These are phyloP conservation scores for Hericium alpestre DNA, from an alignment of 768 basidiomycete genomes.

Conservation along the genomic window DNA sequence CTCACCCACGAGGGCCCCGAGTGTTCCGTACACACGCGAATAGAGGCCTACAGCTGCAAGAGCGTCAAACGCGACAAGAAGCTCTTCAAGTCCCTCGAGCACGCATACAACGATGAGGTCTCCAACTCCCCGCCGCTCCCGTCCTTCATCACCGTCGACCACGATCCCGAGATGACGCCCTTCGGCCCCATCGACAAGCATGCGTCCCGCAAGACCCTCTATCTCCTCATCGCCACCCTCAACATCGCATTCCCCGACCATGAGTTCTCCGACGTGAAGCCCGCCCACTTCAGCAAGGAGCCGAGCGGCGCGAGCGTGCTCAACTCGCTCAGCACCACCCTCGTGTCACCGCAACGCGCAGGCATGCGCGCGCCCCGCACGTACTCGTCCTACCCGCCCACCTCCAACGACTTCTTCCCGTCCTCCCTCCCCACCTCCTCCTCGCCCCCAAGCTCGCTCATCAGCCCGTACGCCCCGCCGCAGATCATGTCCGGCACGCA, in stretches of 20 bases:
- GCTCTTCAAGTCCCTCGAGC: slow-evolving; percentile 87
- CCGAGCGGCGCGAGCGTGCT: slow-evolving; percentile 64
- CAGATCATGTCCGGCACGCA: slow-evolving; percentile 75
- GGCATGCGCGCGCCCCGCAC: slow-evolving; percentile 63
- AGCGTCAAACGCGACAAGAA: slow-evolving; percentile 95
- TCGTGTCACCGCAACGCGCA: slow-evolving; percentile 61
- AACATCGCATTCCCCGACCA: slow-evolving; percentile 97
- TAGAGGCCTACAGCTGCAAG: slow-evolving; percentile 98
- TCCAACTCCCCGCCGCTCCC: slow-evolving; percentile 79
- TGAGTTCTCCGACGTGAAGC: slow-evolving; percentile 88
- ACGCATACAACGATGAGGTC: slow-evolving; percentile 71
- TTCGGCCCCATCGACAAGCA: slow-evolving; percentile 88
- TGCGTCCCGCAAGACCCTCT: slow-evolving; percentile 81
- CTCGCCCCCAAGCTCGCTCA: slow-evolving; percentile 49
- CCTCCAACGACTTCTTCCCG: slow-evolving; percentile 63
- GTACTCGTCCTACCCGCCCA: slow-evolving; percentile 80
- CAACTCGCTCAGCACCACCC: slow-evolving; percentile 74
- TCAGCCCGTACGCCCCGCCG: slow-evolving; percentile 63
- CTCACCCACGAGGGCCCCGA: slow-evolving; percentile 82
- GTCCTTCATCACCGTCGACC: slow-evolving; percentile 62
- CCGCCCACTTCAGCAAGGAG: slow-evolving; percentile 83
- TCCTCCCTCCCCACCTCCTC: slow-evolving; percentile 64
- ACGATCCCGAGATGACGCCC: slow-evolving; percentile 68
- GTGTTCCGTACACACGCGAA: slow-evolving; percentile 80
- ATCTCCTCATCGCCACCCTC: slow-evolving; percentile 90